These are phyloP conservation scores for Vachellia collinsii DNA, from an alignment of 306 rosid genomes.

Conservation along the genomic window DNA sequence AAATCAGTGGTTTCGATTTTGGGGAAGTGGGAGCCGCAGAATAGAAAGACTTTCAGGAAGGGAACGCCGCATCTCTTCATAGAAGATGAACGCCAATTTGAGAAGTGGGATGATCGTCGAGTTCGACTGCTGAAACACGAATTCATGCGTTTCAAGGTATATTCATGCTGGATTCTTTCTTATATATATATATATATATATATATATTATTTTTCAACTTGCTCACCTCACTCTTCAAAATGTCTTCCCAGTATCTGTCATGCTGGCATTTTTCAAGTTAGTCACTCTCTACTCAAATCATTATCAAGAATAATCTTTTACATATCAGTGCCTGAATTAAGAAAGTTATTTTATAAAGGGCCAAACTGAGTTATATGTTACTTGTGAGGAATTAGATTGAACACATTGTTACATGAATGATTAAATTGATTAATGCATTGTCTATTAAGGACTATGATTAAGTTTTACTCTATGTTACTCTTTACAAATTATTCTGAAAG, in stretches of 20 bases:
- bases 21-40: slow-evolving; percentile 75
- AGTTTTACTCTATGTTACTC: not conserved
- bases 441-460: too few relatives aligned
- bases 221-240: not conserved
- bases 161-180: not conserved
- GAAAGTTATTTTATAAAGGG: not conserved
- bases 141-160: slow-evolving; percentile 86
- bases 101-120: slow-evolving; percentile 64
- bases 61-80: slow-evolving; percentile 53
- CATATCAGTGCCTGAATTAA: not conserved
- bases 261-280: not conserved
- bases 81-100: slow-evolving; percentile 80
- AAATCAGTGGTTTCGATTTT: slow-evolving; percentile 56
- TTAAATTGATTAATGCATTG: too few relatives aligned
- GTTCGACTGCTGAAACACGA: slow-evolving; percentile 76
- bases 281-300: not conserved
- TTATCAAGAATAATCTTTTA: not conserved
- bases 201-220: too few relatives aligned
- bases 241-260: not conserved
- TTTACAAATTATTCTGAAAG: not conserved
- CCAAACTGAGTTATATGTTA: not conserved
- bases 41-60: slow-evolving; percentile 66
- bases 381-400: too few relatives aligned
- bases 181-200: too few relatives aligned
- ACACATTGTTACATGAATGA: not conserved